Conservation (phyloP, 2,329 filamentous ascomycete species). For the Alternaria burnsii region DNA sequence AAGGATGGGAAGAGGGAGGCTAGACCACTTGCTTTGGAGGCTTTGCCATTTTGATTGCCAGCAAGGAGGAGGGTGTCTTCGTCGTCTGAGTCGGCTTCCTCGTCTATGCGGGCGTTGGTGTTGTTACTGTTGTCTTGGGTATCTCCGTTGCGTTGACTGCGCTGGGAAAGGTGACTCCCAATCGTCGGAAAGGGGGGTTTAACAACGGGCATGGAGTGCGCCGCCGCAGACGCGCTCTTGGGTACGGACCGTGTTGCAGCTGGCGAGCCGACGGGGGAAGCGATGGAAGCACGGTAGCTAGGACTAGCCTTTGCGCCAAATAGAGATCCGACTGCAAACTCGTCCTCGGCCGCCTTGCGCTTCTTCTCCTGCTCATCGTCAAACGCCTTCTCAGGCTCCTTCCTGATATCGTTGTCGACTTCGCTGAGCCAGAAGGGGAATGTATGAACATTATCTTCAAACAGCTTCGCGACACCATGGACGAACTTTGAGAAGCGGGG, state of each 20-base stretch:
- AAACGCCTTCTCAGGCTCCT: conserved; percentile 88
- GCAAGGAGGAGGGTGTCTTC: conserved; percentile 32
- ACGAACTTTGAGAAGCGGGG: conserved; percentile 97
- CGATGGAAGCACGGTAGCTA: conserved; percentile 63
- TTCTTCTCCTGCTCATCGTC: conserved; percentile 88
- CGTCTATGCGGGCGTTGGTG: conserved; percentile 51
- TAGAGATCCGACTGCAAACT: conserved; percentile 87
- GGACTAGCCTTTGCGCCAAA: conserved; percentile 63
- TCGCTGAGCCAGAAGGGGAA: conserved; percentile 96
- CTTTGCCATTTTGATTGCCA: conserved; percentile 50
- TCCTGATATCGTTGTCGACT: conserved; percentile 90
- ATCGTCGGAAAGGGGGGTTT: conserved; percentile 25
- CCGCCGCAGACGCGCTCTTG: conserved; percentile 30
- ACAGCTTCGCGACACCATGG: conserved; percentile 88
- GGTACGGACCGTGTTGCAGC: conserved; percentile 34
- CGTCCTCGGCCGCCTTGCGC: conserved; percentile 82
- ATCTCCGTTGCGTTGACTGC: conserved; percentile 2
- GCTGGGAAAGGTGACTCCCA: conserved; percentile 27
- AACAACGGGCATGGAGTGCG: conserved; percentile 30
- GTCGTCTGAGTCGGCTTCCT: conserved; percentile 60
- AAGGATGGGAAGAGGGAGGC: conserved; percentile 82
- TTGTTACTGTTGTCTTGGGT: conserved; percentile 13
- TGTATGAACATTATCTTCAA: conserved; percentile 93
- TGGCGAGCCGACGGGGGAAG: conserved; percentile 74
- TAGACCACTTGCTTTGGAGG: conserved; percentile 65